Evolutionary conservation across 2,329 filamentous ascomycete species (phyloP), one percentile per base, ranked within the genome.

Genomic region (Paradendryphiella salina): DNA sequence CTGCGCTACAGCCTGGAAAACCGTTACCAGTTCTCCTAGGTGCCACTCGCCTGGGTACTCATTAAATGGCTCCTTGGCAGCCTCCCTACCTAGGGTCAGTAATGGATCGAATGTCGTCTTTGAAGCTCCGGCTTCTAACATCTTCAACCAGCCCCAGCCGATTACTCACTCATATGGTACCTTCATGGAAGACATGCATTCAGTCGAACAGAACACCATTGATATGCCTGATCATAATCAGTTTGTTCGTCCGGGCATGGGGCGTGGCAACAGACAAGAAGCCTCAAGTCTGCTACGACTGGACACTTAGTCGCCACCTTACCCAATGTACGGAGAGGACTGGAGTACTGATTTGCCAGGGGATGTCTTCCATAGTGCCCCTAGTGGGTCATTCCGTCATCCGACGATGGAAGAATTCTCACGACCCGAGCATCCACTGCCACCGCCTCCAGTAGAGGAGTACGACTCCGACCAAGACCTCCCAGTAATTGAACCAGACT

Each of bases 381-480:
- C 15, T 17, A 29, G 18, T 15, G 23, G n/a, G 2, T 21, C 20
- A 2, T 10, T 55, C 15, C 51, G 48, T 20, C 51, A 46, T 15
- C 44, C 41, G 8, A 45, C 34, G 11, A 34, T 47, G 3, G 47
- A 54, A 37, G 51, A 55, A 8, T 49, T 43, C 31, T 11, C 44
- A 9, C 35, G 38, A 3, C 18, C 15, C 11, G n/a, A 41, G 3
- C 41, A 32, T 36, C 40, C 41, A 23, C 23, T 49, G 3, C 48
- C 44, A 14, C 20, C 38, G 10, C 36, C 45, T 4, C 40, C 43
- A 11, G 21, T 37, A 13, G 31, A 40, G 13, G 32, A n/a, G 26
- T 36, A 50, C 36, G 31, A 52, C 28, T 33, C 34, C 1, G 41
- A 52, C 11, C 55, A 52, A 39, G 37, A 50, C 23, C 35, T 52